Conservation (phyloP, 2,329 filamentous ascomycete genomes). For the Hymenoscyphus linearis region DNA sequence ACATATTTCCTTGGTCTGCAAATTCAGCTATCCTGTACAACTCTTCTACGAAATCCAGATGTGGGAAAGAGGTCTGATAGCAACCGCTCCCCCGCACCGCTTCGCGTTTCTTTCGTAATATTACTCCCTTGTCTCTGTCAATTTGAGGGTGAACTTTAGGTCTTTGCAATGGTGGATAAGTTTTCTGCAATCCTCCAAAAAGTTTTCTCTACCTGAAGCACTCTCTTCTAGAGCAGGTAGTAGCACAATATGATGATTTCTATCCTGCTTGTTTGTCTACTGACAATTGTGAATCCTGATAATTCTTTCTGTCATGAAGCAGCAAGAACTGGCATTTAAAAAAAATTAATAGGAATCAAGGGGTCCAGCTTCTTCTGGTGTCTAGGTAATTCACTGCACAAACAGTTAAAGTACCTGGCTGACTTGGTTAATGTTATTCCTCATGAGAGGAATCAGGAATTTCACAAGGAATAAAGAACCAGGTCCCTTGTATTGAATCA, state of each 20-base stretch:
- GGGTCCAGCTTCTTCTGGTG: not conserved
- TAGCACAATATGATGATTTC: conserved; percentile 17
- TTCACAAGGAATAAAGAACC: too few species aligned
- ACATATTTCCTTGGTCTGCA: not conserved
- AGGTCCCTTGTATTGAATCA: too few species aligned
- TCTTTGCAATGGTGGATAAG: conserved; percentile 10
- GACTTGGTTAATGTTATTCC: not conserved
- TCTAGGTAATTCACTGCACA: not conserved
- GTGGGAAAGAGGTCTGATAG: conserved; percentile 2
- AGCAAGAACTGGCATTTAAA: too few species aligned
- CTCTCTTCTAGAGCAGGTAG: conserved; percentile 14
- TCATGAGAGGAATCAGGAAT: too few species aligned
- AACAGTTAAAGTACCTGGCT: not conserved
- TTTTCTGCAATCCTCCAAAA: conserved; percentile 17
- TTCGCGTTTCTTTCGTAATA: conserved; percentile 8
- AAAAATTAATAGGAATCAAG: not conserved
- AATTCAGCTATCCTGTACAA: conserved; percentile 1
- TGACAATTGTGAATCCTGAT: not conserved
- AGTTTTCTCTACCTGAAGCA: conserved; percentile 9
- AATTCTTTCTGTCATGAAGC: not conserved
- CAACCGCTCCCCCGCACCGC: conserved; percentile 3
- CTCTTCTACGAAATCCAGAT: not conserved
- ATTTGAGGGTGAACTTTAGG: conserved; percentile 5
- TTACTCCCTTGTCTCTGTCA: conserved; percentile 8
- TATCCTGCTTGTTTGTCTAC: not conserved